A percentile compares a stretch with the other conserved stretches of the same genome.
phyloP scores from a whole-genome alignment of 306 rosid genomes.

The Nissolia schottii region DNA sequence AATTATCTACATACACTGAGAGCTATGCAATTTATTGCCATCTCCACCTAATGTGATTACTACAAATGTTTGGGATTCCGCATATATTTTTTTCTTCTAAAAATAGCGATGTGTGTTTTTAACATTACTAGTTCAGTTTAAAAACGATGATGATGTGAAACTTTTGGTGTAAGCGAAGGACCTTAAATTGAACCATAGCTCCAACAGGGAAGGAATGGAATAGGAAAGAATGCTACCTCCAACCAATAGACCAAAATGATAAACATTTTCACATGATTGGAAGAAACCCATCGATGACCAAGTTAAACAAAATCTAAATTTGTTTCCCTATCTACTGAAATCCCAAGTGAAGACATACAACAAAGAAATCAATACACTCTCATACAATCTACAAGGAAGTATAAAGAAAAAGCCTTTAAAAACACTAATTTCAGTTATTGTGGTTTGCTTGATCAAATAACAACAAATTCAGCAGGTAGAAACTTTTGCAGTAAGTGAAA shows the following conservation, averaged over 20 bases:
- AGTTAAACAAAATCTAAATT: not conserved
- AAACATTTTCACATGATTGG: not conserved
- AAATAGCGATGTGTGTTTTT: too few species aligned
- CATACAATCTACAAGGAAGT: not conserved
- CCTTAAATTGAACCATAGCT: not conserved
- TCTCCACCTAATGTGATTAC: too few species aligned
- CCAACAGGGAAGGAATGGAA: not conserved
- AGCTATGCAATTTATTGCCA: too few species aligned
- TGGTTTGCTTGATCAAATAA: not conserved
- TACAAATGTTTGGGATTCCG: too few species aligned
- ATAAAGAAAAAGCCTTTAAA: not conserved
- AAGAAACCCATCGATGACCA: not conserved
- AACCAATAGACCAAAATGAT: not conserved
- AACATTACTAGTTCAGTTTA: too few species aligned
- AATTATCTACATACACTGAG: too few species aligned
- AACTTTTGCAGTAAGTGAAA: not conserved
- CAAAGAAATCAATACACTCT: not conserved
- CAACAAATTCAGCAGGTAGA: not conserved
- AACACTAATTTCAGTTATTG: not conserved
- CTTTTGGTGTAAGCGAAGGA: not conserved
- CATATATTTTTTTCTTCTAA: too few species aligned
- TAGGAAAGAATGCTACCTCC: not conserved
- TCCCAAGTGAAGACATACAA: too few species aligned
- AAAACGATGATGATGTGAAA: too few species aligned
- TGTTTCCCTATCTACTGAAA: not conserved